A percentile compares a stretch with the other conserved stretches of the same genome.
Evolutionary conservation across 352 stramenopile species (phyloP).

Genomic region (Blastocystis sp.): DNA sequence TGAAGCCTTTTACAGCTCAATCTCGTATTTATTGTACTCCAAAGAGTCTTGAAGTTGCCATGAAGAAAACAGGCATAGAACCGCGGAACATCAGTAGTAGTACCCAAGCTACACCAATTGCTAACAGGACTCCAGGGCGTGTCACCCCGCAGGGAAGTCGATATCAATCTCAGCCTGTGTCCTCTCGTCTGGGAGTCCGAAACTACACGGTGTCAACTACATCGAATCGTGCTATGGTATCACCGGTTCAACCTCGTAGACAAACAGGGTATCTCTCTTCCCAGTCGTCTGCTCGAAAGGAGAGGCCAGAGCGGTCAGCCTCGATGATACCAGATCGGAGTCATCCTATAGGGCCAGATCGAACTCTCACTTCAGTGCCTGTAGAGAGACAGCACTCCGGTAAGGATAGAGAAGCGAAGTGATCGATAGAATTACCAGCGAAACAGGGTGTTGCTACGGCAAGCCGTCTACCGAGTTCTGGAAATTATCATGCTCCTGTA

Average conservation of each 20-base stretch:
- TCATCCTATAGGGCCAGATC: background rate
- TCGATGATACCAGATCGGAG: no score
- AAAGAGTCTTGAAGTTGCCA: background rate
- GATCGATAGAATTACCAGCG: background rate
- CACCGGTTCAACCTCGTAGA: background rate
- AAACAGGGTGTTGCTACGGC: background rate
- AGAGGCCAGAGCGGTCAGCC: background rate
- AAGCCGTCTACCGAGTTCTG: background rate
- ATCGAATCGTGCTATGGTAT: background rate
- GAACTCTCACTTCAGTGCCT: background rate
- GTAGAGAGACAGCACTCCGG: background rate
- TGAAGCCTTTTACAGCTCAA: background rate
- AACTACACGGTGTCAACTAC: background rate
- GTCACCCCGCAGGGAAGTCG: background rate
- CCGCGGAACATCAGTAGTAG: background rate
- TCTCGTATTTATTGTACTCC: background rate
- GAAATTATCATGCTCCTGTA: background rate
- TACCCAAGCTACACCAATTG: background rate
- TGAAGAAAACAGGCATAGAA: background rate
- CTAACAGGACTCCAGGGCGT: background rate
- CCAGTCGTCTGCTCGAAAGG: background rate
- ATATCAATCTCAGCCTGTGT: background rate
- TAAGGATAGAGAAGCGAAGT: no score
- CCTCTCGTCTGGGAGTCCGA: background rate
- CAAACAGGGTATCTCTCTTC: background rate